Evolutionary conservation across 331 rosid genomes (phyloP).

Genomic region (Cydonia oblonga): DNA sequence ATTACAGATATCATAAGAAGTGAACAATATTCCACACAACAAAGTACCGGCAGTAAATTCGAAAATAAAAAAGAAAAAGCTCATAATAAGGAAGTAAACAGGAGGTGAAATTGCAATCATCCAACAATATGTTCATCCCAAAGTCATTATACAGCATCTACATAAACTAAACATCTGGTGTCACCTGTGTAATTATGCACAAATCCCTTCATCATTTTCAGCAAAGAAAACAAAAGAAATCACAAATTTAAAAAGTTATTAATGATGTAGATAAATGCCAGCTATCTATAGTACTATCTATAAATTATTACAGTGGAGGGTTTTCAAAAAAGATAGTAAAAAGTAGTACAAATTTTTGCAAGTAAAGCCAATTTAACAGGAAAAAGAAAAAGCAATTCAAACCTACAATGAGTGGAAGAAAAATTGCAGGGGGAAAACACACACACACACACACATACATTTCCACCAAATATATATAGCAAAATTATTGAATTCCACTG

Average conservation of each 20-base stretch:
- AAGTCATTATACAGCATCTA: not conserved
- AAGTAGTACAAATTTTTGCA: not conserved
- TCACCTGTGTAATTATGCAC: not conserved
- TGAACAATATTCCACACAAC: not conserved
- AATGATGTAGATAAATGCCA: not conserved
- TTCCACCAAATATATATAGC: not conserved
- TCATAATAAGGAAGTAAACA: not conserved
- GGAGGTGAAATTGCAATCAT: not conserved
- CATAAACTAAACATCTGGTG: not conserved
- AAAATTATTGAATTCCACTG: not conserved
- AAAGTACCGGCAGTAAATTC: no score
- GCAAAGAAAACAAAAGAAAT: not conserved
- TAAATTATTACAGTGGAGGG: not conserved
- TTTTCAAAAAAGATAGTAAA: not conserved
- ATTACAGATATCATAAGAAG: not conserved
- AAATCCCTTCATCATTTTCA: not conserved
- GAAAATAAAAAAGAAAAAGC: no score
- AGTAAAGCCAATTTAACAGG: not conserved
- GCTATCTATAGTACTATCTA: not conserved
- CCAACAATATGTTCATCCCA: not conserved
- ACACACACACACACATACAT: not conserved
- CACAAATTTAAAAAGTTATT: no score
- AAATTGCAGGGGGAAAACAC: no score
- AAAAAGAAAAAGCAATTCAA: no score
- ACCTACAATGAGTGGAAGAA: no score